These are phyloP conservation scores for Buxus sempervirens DNA, from an alignment of 164 flowering plant species.

Conservation along the genomic window DNA sequence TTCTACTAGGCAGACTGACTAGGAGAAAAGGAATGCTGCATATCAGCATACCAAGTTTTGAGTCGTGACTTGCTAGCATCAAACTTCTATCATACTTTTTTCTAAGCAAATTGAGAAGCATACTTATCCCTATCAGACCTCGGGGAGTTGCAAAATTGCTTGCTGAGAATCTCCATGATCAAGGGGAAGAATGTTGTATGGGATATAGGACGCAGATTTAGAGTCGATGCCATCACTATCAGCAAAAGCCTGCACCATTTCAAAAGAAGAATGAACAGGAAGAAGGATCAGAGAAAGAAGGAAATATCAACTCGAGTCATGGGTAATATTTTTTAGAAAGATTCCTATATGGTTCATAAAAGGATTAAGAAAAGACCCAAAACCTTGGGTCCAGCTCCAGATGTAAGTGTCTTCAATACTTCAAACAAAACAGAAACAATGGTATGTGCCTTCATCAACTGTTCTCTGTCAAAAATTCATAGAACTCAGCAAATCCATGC, in stretches of 20 bases:
- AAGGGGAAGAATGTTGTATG: constrained; percentile 91
- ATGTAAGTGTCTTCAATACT: constrained; percentile 53
- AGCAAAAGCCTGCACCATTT: constrained; percentile 37
- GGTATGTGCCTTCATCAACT: constrained; percentile 47
- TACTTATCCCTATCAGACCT: constrained; percentile 45
- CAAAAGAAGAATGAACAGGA: not conserved
- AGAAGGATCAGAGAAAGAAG: not conserved
- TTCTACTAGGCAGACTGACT: not conserved
- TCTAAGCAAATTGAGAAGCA: not conserved
- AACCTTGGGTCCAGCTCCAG: constrained; percentile 62
- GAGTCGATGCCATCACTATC: constrained; percentile 40
- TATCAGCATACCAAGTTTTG: not conserved
- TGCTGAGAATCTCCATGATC: constrained; percentile 70
- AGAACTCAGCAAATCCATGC: not conserved
- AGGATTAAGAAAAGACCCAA: no score
- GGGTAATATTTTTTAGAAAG: no score
- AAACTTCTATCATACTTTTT: not conserved
- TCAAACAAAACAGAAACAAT: constrained; percentile 75
- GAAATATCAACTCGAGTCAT: not conserved
- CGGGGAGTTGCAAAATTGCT: constrained; percentile 84
- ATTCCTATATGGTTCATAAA: no score
- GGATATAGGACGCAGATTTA: constrained; percentile 43
- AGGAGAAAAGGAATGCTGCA: not conserved
- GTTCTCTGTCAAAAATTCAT: constrained; percentile 40
- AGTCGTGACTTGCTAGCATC: not conserved